phyloP scores from a whole-genome alignment of 805 yeast species.

The Lipomyces yamanashiensis region DNA sequence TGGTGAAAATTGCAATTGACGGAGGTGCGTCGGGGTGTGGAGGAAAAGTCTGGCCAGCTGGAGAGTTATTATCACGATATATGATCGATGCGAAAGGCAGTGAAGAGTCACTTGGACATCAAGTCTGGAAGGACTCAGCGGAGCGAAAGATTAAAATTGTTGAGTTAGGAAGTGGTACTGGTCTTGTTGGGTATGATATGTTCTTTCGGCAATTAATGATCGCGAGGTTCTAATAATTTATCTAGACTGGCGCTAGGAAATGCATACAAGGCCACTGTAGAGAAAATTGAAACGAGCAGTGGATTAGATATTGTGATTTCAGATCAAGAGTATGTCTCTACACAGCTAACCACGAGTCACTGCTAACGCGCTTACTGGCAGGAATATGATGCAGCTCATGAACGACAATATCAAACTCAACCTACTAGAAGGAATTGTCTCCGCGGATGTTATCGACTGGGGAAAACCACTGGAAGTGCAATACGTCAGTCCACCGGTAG shows the following conservation, averaged over 20 bases:
- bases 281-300: constrained; percentile 26
- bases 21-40: constrained; percentile 68
- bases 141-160: constrained; percentile 44
- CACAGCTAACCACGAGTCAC: background rate
- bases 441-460: constrained; percentile 55
- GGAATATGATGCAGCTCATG: constrained; percentile 55
- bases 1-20: constrained; percentile 53
- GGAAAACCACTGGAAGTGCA: constrained; percentile 50
- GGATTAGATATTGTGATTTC: constrained; percentile 53
- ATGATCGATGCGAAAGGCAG: constrained; percentile 42
- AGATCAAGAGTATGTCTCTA: constrained; percentile 49
- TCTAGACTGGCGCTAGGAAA: constrained; percentile 43
- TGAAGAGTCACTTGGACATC: constrained; percentile 18
- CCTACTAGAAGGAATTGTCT: constrained; percentile 45
- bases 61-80: constrained; percentile 57
- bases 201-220: background rate
- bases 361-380: constrained; percentile 9
- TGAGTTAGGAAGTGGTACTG: constrained; percentile 66
- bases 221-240: background rate
- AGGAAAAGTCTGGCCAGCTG: constrained; percentile 68
- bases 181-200: constrained; percentile 53
- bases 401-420: constrained; percentile 52
- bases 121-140: constrained; percentile 21
- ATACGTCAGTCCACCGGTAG: constrained; percentile 45
- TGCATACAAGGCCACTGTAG: constrained; percentile 30